These are phyloP conservation scores for Bruguiera gymnorhiza DNA, from an alignment of 345 rosid species.

Conservation along the genomic window DNA sequence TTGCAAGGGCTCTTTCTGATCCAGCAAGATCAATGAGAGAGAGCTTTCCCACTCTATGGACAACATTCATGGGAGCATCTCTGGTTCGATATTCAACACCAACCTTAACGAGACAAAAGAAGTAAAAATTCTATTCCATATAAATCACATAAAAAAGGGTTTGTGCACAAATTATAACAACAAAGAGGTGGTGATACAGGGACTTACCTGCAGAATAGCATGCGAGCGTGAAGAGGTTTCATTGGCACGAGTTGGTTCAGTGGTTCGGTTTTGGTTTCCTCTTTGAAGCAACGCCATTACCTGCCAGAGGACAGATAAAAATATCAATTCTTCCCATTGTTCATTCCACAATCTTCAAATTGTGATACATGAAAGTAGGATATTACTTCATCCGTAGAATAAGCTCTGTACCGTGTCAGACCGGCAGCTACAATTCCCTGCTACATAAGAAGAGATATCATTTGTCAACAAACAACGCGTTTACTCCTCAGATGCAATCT, in stretches of 20 bases:
- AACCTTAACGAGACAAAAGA: constrained; percentile 42
- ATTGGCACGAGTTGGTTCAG: constrained; percentile 89
- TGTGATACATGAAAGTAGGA: background rate
- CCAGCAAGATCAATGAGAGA: constrained; percentile 97
- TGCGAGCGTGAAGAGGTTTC: constrained; percentile 97
- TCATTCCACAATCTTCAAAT: constrained; percentile 3
- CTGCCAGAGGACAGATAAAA: constrained; percentile 35
- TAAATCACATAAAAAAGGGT: background rate
- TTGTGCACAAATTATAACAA: background rate
- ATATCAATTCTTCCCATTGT: constrained; percentile 9
- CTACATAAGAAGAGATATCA: background rate
- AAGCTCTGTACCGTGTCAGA: constrained; percentile 91
- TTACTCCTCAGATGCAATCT: too few relatives aligned
- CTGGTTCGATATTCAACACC: constrained; percentile 64
- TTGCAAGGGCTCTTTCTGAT: constrained; percentile 94
- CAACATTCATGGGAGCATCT: constrained; percentile 65
- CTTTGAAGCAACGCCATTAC: constrained; percentile 88
- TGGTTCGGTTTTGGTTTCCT: constrained; percentile 93
- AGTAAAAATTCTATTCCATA: background rate
- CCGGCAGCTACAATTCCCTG: constrained; percentile 96
- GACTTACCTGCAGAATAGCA: constrained; percentile 83
- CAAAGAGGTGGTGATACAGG: background rate
- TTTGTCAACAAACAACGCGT: too few relatives aligned
- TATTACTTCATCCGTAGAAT: constrained; percentile 83
- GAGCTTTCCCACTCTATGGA: constrained; percentile 69